Percentiles rank a stretch among this genome's conserved stretches.
Conservation (phyloP, 1,139 yeast genomes). For the Yamadazyma siamensis region DNA sequence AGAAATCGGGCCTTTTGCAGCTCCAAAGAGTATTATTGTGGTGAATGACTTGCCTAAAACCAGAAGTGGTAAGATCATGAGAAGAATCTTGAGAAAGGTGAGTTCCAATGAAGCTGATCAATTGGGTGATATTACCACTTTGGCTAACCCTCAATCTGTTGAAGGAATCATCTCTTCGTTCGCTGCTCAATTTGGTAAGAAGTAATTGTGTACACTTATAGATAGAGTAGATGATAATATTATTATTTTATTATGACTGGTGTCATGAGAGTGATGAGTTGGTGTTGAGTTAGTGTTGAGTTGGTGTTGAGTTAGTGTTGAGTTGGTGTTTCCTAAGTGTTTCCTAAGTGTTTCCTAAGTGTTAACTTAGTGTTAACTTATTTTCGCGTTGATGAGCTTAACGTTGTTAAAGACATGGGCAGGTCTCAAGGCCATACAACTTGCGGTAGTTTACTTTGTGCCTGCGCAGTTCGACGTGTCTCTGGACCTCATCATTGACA, state of each 20-base stretch:
- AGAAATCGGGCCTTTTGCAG: slow-evolving; percentile 97
- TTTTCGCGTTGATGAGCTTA: too few relatives aligned
- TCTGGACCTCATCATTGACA: slow-evolving; percentile 24
- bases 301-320: too few relatives aligned
- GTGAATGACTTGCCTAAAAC: slow-evolving; percentile 96
- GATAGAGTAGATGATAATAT: background rate
- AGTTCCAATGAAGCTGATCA: slow-evolving; percentile 88
- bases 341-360: too few relatives aligned
- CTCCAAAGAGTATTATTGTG: slow-evolving; percentile 86
- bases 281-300: background rate
- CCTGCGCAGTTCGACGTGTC: slow-evolving; percentile 43
- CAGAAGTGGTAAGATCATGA: slow-evolving; percentile 97
- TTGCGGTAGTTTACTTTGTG: slow-evolving; percentile 26
- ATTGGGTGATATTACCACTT: slow-evolving; percentile 88
- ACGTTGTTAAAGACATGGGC: too few relatives aligned
- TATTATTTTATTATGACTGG: slow-evolving; percentile 1
- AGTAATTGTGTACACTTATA: slow-evolving; percentile 3
- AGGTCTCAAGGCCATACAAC: slow-evolving; percentile 26
- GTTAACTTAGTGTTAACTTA: too few relatives aligned
- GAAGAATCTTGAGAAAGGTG: slow-evolving; percentile 93
- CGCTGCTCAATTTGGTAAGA: slow-evolving; percentile 30
- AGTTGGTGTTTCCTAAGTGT: too few relatives aligned
- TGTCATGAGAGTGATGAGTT: slow-evolving; percentile 1
- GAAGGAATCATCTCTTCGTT: slow-evolving; percentile 63
- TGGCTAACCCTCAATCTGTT: slow-evolving; percentile 85